phyloP scores from a whole-genome alignment of 805 yeast genomes.

The Komagataella kurtzmanii region DNA sequence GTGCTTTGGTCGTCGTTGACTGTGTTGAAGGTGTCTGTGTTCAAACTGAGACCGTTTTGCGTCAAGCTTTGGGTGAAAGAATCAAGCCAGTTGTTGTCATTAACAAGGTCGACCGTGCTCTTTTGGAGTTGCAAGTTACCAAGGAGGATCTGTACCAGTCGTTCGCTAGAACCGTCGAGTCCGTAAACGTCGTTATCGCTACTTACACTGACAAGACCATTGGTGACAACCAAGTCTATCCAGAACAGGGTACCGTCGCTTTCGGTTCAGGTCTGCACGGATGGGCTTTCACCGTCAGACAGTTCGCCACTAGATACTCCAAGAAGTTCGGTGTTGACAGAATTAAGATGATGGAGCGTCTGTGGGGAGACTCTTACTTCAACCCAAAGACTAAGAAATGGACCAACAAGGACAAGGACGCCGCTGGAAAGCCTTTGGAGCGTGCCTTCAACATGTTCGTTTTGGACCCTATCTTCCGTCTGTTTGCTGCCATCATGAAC shows the following conservation, averaged over 20 bases:
- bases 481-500: slow-evolving; percentile 96
- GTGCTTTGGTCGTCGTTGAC: slow-evolving; percentile 99
- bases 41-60: slow-evolving; percentile 98
- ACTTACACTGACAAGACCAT: slow-evolving; percentile 82
- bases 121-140: slow-evolving; percentile 95
- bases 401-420: slow-evolving; percentile 92
- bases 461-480: slow-evolving; percentile 94
- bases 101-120: slow-evolving; percentile 99
- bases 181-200: slow-evolving; percentile 95
- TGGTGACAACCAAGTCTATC: slow-evolving; percentile 98
- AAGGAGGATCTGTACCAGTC: slow-evolving; percentile 99
- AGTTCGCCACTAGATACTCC: slow-evolving; percentile 94
- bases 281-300: slow-evolving; percentile 99
- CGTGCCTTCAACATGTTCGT: slow-evolving; percentile 99
- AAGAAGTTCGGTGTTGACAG: slow-evolving; percentile 99
- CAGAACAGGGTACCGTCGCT: slow-evolving; percentile 98
- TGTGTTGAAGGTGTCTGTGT: slow-evolving; percentile 99
- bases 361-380: slow-evolving; percentile 99
- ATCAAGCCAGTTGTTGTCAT: slow-evolving; percentile 97
- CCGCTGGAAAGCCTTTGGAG: slow-evolving; percentile 90
- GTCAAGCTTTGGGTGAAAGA: slow-evolving; percentile 99
- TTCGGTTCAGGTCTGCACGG: slow-evolving; percentile 99
- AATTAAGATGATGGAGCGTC: slow-evolving; percentile 95
- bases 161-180: slow-evolving; percentile 97
- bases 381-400: slow-evolving; percentile 99